Base-by-base conservation (phyloP, 306 rosid genomes). In the Styphnolobium japonicum region DNA sequence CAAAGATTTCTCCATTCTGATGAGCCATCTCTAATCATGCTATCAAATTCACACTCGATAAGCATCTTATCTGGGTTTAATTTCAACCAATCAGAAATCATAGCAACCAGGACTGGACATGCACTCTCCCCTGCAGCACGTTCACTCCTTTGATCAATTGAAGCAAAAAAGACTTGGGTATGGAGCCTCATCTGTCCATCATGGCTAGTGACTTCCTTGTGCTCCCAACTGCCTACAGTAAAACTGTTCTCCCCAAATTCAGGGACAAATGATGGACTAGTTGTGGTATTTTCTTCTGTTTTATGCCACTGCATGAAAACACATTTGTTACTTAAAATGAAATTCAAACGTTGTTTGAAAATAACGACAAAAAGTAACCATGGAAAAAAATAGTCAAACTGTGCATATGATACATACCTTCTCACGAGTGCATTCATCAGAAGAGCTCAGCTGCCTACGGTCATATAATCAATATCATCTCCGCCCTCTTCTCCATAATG, bases 391-490 rank as follows among this genome's bases (percentile, higher is more conserved):
- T 1, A 22, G 8, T 4, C 10, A 6, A 76, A 67, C 40, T 36
- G 18, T 49, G 73, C 53, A 64, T 21, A 25, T 55, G 21, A 76
- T 42, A 40, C n/a, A 45, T 67, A 73, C 71, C 76, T 67, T 67
- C 15, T 5, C 60, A 55, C 19, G 10, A 55, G 21, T 45, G 70
- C 46, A 82, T 79, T 88, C 92, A 78, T 90, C 91, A 33, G 93
- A 90, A 42, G 48, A 78, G 88, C 90, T 85, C 1, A 90, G 94
- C 61, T 82, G 86, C 62, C 94, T 79, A n/a, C 97, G 92, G 72
- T 90, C 97, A 80, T 83, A 90, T 83, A 90, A 82, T 92, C 97
- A n/a, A 92, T 92, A 75, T 92, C 97, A 67, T 92, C 97, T 22
- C 92, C 97, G 43, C 97, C 97, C 85, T 88, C 97, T 78, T 92